phyloP scores from a whole-genome alignment of 2,329 filamentous ascomycete species.

The Colletotrichum sp. region DNA sequence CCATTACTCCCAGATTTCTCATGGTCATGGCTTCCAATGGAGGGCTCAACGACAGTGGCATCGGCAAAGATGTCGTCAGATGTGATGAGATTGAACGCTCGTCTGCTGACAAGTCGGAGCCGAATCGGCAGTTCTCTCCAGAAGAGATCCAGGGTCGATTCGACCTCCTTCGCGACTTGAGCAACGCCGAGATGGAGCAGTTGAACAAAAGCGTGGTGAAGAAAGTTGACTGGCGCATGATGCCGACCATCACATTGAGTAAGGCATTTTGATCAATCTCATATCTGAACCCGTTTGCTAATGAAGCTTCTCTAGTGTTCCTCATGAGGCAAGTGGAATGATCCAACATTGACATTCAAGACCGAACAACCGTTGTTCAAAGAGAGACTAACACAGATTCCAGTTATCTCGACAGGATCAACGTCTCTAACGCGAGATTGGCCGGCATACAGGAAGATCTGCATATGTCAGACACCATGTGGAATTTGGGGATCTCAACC shows the following conservation, averaged over 20 bases:
- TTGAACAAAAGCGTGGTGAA: slow-evolving; percentile 32
- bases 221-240: slow-evolving; percentile 35
- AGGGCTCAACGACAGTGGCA: neutral
- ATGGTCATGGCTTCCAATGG: neutral
- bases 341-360: accelerated
- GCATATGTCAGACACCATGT: slow-evolving; percentile 35
- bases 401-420: slow-evolving; percentile 55
- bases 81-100: slow-evolving; percentile 7
- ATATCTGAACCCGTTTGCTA: too few species aligned
- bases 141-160: slow-evolving; percentile 28
- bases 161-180: slow-evolving; percentile 25
- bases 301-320: slow-evolving; percentile 17
- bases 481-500: slow-evolving; percentile 42
- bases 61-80: neutral
- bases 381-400: slow-evolving; percentile 10
- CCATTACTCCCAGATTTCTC: neutral
- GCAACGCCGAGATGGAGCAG: slow-evolving; percentile 25
- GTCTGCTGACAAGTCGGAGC: neutral
- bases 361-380: accelerated
- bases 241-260: slow-evolving; percentile 30
- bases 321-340: slow-evolving; percentile 28
- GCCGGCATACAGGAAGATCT: slow-evolving; percentile 39
- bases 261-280: neutral
- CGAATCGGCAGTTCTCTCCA: neutral
- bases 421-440: slow-evolving; percentile 48